phyloP scores from a whole-genome alignment of 1,284 basidiomycete genomes.

The Ustilago crameri region DNA sequence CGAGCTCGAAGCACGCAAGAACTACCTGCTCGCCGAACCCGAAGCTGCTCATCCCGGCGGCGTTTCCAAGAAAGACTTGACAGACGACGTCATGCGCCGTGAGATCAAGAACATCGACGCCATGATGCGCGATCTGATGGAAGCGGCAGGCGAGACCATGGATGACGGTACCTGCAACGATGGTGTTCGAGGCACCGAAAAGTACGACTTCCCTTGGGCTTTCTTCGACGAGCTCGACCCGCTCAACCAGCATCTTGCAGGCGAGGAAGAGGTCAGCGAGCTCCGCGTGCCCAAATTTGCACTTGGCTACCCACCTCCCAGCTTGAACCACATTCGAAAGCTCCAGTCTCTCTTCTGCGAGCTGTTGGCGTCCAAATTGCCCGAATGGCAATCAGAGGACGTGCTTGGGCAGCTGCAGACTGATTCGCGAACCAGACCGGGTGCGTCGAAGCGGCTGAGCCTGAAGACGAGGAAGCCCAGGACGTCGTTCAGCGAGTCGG shows the following conservation, averaged over 20 bases:
- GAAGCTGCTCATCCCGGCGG: conserved; percentile 46
- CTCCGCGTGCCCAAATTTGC: conserved; percentile 22
- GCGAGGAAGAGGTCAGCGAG: conserved; percentile 27
- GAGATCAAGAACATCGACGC: conserved; percentile 55
- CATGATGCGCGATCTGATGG: conserved; percentile 58
- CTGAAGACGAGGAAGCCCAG: conserved; percentile 22
- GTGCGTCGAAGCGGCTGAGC: conserved; percentile 12
- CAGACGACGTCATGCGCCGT: conserved; percentile 38
- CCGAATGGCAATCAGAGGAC: conserved; percentile 59
- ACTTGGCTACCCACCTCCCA: conserved; percentile 31
- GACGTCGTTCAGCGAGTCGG: conserved; percentile 28
- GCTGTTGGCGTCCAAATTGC: conserved; percentile 54
- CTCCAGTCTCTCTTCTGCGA: conserved; percentile 60
- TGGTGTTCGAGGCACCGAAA: conserved; percentile 60
- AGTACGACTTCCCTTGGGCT: conserved; percentile 58
- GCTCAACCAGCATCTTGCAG: conserved; percentile 48
- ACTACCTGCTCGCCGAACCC: conserved; percentile 57
- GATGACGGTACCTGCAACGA: conserved; percentile 58
- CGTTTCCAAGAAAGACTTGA: conserved; percentile 48
- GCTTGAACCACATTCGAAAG: conserved; percentile 51
- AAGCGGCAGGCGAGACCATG: conserved; percentile 41
- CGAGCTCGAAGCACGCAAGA: conserved; percentile 63
- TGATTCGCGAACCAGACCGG: conserved; percentile 3
- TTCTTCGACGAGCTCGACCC: conserved; percentile 61
- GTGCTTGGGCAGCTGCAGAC: conserved; percentile 31